phyloP scores from a whole-genome alignment of 352 stramenopile species.

The Globisporangium megalacanthum region DNA sequence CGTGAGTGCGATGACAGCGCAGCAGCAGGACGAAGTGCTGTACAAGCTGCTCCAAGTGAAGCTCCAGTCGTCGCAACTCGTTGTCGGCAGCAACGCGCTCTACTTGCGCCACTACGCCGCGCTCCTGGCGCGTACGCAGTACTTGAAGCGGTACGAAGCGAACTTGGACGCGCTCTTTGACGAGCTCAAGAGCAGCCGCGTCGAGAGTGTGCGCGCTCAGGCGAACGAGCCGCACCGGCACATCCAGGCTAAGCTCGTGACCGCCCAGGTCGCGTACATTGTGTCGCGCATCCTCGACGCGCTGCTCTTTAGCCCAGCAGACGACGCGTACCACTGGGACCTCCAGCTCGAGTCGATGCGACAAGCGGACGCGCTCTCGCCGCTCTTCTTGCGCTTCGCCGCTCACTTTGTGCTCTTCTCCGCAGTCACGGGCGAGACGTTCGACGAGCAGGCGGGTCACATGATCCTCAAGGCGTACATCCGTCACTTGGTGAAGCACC shows the following conservation, averaged over 20 bases:
- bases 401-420: slow-evolving; percentile 79
- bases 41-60: slow-evolving; percentile 73
- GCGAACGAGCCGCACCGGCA: slow-evolving; percentile 62
- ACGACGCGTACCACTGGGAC: slow-evolving; percentile 65
- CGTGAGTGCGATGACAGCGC: slow-evolving; percentile 58
- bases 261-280: slow-evolving; percentile 70
- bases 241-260: slow-evolving; percentile 80
- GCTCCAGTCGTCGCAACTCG: slow-evolving; percentile 58
- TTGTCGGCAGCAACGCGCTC: slow-evolving; percentile 61
- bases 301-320: slow-evolving; percentile 36
- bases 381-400: slow-evolving; percentile 68
- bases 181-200: slow-evolving; percentile 57
- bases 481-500: slow-evolving; percentile 73
- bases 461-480: slow-evolving; percentile 85
- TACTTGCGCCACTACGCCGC: slow-evolving; percentile 48
- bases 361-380: slow-evolving; percentile 39
- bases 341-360: slow-evolving; percentile 38
- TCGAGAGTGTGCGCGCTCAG: slow-evolving; percentile 60
- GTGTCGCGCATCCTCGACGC: slow-evolving; percentile 58
- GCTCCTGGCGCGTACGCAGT: slow-evolving; percentile 67
- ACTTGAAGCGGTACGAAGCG: slow-evolving; percentile 66
- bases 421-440: slow-evolving; percentile 56
- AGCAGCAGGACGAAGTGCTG: slow-evolving; percentile 66
- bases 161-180: slow-evolving; percentile 75
- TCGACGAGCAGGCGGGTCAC: slow-evolving; percentile 56